Conservation (phyloP, 2,329 filamentous ascomycete genomes). For the Penicillium sp. region DNA sequence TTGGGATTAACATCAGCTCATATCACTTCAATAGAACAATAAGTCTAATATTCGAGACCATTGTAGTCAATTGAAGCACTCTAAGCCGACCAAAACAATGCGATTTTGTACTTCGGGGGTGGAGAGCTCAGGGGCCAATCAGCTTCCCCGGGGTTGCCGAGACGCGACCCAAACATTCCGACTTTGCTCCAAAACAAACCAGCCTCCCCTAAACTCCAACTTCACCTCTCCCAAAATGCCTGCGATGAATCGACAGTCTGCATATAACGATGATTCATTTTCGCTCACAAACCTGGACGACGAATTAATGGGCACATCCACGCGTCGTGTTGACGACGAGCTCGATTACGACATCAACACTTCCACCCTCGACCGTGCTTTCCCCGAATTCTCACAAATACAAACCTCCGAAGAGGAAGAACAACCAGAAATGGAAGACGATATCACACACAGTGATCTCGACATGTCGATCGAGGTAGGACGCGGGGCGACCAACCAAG, state of each 20-base stretch:
- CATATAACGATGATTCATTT: conserved; percentile 5
- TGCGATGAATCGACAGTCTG: conserved; percentile 5
- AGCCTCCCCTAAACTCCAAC: not conserved
- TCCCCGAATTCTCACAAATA: conserved; percentile 51
- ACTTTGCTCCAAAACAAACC: conserved; percentile 16
- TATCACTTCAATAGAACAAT: no score
- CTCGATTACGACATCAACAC: conserved; percentile 49
- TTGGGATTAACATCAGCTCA: no score
- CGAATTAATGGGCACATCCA: conserved; percentile 31
- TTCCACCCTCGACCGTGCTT: conserved; percentile 49
- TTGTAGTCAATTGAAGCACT: no score
- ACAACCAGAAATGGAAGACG: conserved; percentile 27
- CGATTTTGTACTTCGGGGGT: not conserved
- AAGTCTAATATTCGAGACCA: no score
- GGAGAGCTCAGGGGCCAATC: not conserved
- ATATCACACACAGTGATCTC: conserved; percentile 40
- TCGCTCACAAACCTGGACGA: conserved; percentile 36
- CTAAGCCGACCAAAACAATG: not conserved
- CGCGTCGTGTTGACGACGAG: conserved; percentile 34
- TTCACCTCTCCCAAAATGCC: conserved; percentile 2
- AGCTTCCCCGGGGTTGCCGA: conserved; percentile 12
- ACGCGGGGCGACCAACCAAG: conserved; percentile 49
- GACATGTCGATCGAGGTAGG: conserved; percentile 60
- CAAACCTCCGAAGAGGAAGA: conserved; percentile 44
- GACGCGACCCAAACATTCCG: conserved; percentile 18